Conservation (phyloP, 139 green algal genomes). For the Micractinium conductrix region DNA sequence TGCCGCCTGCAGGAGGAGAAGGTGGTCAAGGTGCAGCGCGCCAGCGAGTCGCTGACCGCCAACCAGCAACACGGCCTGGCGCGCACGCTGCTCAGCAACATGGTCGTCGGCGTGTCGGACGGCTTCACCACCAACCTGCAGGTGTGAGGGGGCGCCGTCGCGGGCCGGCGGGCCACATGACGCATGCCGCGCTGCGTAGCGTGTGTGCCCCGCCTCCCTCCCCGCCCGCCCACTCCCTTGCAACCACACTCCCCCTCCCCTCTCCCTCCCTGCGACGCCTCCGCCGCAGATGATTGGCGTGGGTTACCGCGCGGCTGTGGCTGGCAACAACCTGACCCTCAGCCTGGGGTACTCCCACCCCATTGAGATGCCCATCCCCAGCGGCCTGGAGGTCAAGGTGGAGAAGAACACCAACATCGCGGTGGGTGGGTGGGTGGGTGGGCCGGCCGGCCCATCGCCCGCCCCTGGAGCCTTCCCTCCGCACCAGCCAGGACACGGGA, state of each 20-base stretch:
- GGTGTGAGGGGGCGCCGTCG: background rate
- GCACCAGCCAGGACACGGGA: no score
- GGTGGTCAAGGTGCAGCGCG: slow-evolving; percentile 59
- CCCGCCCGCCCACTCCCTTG: background rate
- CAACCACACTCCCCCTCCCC: background rate
- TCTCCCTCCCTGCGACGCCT: background rate
- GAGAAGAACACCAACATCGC: slow-evolving; percentile 86
- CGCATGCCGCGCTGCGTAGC: background rate
- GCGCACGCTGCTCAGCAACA: slow-evolving; percentile 89
- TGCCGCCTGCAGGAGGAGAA: slow-evolving; percentile 56
- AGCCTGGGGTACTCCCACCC: slow-evolving; percentile 94
- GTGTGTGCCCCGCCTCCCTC: background rate
- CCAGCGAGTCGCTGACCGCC: slow-evolving; percentile 53
- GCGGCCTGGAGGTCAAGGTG: slow-evolving; percentile 69
- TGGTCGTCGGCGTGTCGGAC: slow-evolving; percentile 87
- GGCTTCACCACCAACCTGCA: slow-evolving; percentile 78
- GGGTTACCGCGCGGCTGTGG: slow-evolving; percentile 89
- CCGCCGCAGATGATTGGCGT: slow-evolving; percentile 58
- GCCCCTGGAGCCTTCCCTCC: no score
- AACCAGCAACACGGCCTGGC: slow-evolving; percentile 74
- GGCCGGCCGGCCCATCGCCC: background rate
- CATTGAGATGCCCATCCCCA: slow-evolving; percentile 85
- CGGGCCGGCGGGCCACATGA: background rate
- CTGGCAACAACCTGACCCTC: slow-evolving; percentile 81
- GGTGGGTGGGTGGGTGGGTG: background rate